A percentile compares a stretch with the other conserved stretches of the same genome.
Evolutionary conservation across 2,329 filamentous ascomycete genomes (phyloP).

Genomic region (Didymella pomorum): DNA sequence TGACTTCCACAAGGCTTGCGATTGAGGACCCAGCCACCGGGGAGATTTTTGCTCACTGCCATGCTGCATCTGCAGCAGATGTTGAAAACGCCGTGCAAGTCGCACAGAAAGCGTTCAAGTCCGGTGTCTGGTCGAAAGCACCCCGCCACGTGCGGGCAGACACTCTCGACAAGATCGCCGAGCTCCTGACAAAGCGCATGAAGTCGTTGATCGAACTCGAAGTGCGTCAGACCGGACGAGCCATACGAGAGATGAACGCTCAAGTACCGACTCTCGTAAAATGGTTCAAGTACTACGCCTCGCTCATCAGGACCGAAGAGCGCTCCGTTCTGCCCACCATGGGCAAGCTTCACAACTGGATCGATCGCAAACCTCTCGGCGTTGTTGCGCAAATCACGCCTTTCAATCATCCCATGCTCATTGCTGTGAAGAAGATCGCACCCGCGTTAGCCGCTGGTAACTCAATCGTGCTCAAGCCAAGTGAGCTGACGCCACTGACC

Average conservation of each 20-base stretch:
- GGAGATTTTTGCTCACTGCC: conserved; percentile 61
- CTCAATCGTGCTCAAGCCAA: conserved; percentile 49
- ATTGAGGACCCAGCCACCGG: conserved; percentile 64
- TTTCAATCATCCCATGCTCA: conserved; percentile 52
- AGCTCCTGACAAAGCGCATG: conserved; percentile 62
- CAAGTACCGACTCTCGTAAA: conserved; percentile 71
- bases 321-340: conserved; percentile 70
- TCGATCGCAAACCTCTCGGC: conserved; percentile 50
- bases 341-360: conserved; percentile 60
- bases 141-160: conserved; percentile 67
- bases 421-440: conserved; percentile 53
- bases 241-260: conserved; percentile 73
- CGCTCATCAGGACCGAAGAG: conserved; percentile 72
- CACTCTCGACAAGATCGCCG: conserved; percentile 67
- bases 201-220: conserved; percentile 68
- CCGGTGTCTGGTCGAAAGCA: conserved; percentile 65
- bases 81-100: conserved; percentile 53
- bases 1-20: conserved; percentile 54
- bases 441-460: conserved; percentile 50
- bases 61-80: conserved; percentile 57
- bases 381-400: conserved; percentile 52
- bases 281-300: conserved; percentile 77
- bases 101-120: conserved; percentile 59
- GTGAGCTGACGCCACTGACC: conserved; percentile 50
- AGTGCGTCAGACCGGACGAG: conserved; percentile 72